Evolutionary conservation across 371 early-diverging fungal species (phyloP), one percentile per base, ranked within the genome.

Genomic region (Mucor piriformis): DNA sequence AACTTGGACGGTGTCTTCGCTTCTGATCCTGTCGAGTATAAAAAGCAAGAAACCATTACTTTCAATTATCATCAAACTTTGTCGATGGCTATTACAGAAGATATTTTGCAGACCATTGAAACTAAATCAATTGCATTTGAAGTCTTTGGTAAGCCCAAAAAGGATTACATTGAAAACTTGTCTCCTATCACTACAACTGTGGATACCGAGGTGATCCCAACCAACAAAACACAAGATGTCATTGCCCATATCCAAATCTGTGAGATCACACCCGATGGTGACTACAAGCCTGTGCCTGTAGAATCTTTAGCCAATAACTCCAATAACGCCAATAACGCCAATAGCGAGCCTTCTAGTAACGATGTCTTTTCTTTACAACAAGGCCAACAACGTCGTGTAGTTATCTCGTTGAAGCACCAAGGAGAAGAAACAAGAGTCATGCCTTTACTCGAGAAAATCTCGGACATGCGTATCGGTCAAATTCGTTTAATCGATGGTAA

Each of bases 351-450:
- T 64, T 0, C 42, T 18, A 18, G 18, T 42, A n/a, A 42, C 20
- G 64, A 64, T 1, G 27, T 44, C 0, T 91, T 92, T 62, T 67
- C 83, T 27, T 67, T 92, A 38, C 84, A 88, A 33, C 94, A 93
- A 68, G 94, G 94, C 10, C 67, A 92, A 35, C 93, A 92, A 68
- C 82, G 92, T 4, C 87, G 92, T 15, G 67, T 93, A 18, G 63
- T 76, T 18, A 25, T 92, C n/a, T 70, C 79, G 1, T 53, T 93
- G 10, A 74, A 79, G 1, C 91, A 91, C 64, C 37, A 50, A 20
- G 59, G 51, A 16, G 79, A 81, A n/a, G 46, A 46, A 11, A 46
- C 46, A 0, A 8, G 46, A 21, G 46, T 46, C 0, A 46, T 46
- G 46, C 46, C 46, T 13, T 69, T 84, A 29, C 85, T 52, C 87